Evolutionary conservation across 768 basidiomycete species (phyloP).

Genomic region (Boletus patriciae): DNA sequence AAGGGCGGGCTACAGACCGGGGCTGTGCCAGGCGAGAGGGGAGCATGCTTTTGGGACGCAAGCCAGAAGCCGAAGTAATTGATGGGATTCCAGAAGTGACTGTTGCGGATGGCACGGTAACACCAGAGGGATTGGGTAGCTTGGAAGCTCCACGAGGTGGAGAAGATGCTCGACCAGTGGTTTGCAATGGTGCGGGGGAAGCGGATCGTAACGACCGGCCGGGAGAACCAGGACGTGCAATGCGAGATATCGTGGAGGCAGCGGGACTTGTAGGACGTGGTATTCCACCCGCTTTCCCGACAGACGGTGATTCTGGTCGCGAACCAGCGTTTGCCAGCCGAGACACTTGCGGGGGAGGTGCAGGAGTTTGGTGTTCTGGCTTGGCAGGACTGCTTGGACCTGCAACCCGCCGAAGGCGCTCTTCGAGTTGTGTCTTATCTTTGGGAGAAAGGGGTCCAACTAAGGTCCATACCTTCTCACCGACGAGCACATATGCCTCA

Average conservation of each 20-base stretch:
- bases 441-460: conserved; percentile 78
- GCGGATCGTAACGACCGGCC: conserved; percentile 33
- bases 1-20: conserved; percentile 43
- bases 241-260: conserved; percentile 37
- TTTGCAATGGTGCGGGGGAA: conserved; percentile 39
- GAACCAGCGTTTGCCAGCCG: conserved; percentile 47
- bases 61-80: conserved; percentile 39
- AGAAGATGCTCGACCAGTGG: conserved; percentile 48
- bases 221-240: conserved; percentile 46
- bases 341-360: conserved; percentile 49
- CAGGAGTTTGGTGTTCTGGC: conserved; percentile 40
- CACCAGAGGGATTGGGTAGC: conserved; percentile 37
- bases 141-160: conserved; percentile 45
- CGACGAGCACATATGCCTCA: conserved; percentile 77
- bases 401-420: conserved; percentile 78
- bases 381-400: conserved; percentile 54
- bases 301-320: conserved; percentile 52
- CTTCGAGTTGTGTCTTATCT: conserved; percentile 91
- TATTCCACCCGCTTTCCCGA: conserved; percentile 43
- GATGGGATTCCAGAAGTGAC: conserved; percentile 30
- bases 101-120: conserved; percentile 9
- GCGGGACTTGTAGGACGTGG: conserved; percentile 53
- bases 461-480: conserved; percentile 81
- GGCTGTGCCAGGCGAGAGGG: conserved; percentile 76
- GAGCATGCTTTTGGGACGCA: conserved; percentile 64